Conservation (phyloP, 495 filamentous ascomycete species). For the Neurospora africana region DNA sequence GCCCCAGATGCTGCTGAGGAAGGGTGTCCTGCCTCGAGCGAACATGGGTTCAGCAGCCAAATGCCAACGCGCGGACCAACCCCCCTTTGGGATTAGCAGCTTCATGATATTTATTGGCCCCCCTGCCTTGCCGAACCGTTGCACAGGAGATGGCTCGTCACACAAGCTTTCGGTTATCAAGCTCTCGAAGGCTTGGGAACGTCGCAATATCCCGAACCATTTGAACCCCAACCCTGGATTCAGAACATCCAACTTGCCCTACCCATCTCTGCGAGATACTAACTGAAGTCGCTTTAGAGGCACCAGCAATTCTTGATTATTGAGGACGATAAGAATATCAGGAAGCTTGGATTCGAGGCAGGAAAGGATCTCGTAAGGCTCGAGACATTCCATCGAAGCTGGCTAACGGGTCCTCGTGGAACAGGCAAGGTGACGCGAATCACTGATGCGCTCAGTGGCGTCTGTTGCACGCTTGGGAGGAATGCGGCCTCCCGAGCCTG, state of each 20-base stretch:
- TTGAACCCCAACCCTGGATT: background rate
- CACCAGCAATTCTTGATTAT: background rate
- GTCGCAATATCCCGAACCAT: background rate
- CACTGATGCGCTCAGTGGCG: background rate
- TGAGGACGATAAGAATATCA: background rate
- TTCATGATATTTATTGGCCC: background rate
- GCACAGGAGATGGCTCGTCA: background rate
- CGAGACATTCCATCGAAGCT: background rate
- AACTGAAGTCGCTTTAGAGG: background rate
- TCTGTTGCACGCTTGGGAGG: background rate
- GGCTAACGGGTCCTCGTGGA: background rate
- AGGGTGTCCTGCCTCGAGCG: too few species aligned
- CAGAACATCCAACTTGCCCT: background rate
- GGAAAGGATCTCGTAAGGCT: background rate
- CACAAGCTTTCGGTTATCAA: background rate
- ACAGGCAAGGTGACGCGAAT: background rate
- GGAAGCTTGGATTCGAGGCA: background rate
- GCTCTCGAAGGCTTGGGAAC: background rate
- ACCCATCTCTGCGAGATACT: background rate
- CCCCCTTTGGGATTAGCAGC: background rate
- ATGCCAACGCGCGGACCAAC: background rate
- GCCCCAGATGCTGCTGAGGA: too few species aligned
- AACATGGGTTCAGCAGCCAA: background rate
- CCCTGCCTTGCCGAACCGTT: background rate
- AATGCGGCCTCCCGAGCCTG: background rate